A percentile compares a stretch with the other conserved stretches of the same genome.
Conservation (phyloP, 306 rosid genomes). For the Abrus precatorius region DNA sequence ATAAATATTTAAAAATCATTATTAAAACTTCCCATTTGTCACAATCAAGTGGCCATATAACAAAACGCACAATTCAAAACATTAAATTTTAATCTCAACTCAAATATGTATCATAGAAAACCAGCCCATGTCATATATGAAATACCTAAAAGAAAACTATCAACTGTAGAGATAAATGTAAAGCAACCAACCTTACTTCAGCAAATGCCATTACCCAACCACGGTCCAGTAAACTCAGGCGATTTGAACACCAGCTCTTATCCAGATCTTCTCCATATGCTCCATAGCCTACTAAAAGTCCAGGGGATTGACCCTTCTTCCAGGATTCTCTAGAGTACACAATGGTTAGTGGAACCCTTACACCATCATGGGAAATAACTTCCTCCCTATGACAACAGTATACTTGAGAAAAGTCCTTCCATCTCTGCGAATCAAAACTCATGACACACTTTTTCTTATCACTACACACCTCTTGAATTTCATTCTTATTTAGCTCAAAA, state of each 20-base stretch:
- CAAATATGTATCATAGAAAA: conserved; percentile 22
- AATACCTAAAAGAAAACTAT: conserved; percentile 24
- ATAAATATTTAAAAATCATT: conserved; percentile 34
- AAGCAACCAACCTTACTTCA: conserved; percentile 77
- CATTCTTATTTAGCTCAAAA: conserved; percentile 41
- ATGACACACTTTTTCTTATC: conserved; percentile 47
- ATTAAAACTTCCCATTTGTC: conserved; percentile 32
- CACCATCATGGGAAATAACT: conserved; percentile 79
- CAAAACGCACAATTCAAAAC: conserved; percentile 1
- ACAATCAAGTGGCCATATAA: conserved; percentile 1
- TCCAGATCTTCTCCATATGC: conserved; percentile 91
- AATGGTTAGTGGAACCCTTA: conserved; percentile 76
- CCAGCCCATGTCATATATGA: neutral
- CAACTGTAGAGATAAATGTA: conserved; percentile 1
- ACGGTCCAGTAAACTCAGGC: conserved; percentile 89
- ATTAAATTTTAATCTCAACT: conserved; percentile 32
- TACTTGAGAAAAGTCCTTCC: conserved; percentile 75
- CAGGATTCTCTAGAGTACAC: conserved; percentile 74
- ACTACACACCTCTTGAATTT: conserved; percentile 40
- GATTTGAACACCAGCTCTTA: conserved; percentile 84
- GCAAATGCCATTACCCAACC: conserved; percentile 98
- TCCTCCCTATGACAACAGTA: conserved; percentile 76
- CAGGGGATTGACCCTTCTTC: conserved; percentile 73
- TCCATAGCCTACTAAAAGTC: conserved; percentile 91
- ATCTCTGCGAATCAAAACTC: conserved; percentile 53